Base-by-base conservation (phyloP, 208 protist species). In the Leptomonas pyrrhocoris region DNA sequence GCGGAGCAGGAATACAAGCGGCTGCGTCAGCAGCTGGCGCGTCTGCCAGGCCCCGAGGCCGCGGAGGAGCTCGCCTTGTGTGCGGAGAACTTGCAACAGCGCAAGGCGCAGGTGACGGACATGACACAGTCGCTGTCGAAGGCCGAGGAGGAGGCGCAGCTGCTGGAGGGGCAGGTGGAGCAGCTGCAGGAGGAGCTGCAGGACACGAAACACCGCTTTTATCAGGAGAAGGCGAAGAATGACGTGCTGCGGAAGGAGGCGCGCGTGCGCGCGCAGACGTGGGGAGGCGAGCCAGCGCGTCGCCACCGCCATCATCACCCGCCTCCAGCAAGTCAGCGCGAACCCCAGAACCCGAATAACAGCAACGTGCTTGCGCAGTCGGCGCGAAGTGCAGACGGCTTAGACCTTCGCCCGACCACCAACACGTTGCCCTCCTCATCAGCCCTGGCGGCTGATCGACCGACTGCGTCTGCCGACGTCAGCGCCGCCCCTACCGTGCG, bases 61-160 rank as follows among this genome's bases (percentile, higher is more conserved):
- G 94, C 96, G 1, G 97, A 99, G 81, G 95, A 99, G 73, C 82
- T 99, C 15, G 93, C 85, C 34, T 81, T 98, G 54, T 98, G 94
- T 43, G 85, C 97, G 30, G 89, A 98, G 70, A 98, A 98, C 30
- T 65, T 99, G 23, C 60, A 88, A 50, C 94, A 98, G 50, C 95
- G 97, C 31, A 80, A 82, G 13, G 72, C 83, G 61, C 97, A 99
- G 84, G 91, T 99, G 40, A 81, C 85, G 38, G 65, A 57, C n/a
- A 92, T 97, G 85, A 77, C 77, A 0, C 40, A 38, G 4, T 89
- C 96, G 64, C 80, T 94, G 4, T 50, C 46, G 2, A 77, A 67
- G 21, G 79, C 84, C 15, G 83, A 94, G 69, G 74, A 79, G 62
- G 85, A 93, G 49, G 88, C 84, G 16, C 85, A 94, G 59, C 77